A percentile compares a stretch with the other conserved stretches of the same genome.
Evolutionary conservation across 2,329 filamentous ascomycete genomes (phyloP).

Genomic region (Phialemonium atrogriseum): DNA sequence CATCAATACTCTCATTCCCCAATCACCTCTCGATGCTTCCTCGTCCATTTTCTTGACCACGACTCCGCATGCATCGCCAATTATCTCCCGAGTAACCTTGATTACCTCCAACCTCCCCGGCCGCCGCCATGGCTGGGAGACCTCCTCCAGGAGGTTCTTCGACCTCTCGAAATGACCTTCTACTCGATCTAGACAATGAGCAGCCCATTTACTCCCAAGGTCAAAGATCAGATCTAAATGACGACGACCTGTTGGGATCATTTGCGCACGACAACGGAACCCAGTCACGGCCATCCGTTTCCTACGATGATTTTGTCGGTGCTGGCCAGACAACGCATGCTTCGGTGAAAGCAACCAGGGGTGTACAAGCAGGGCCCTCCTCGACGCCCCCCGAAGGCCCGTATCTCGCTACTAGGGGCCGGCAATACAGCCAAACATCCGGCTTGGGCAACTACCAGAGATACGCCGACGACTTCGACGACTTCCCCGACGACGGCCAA

Average conservation of each 20-base stretch:
- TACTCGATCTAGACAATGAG: conserved; percentile 67
- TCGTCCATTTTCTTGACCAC: no score
- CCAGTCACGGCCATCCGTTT: conserved; percentile 71
- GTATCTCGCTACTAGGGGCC: conserved; percentile 30
- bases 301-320: conserved; percentile 92
- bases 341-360: conserved; percentile 23
- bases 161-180: conserved; percentile 47
- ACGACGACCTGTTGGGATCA: conserved; percentile 69
- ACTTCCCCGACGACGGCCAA: conserved; percentile 68
- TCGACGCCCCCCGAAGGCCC: conserved; percentile 25
- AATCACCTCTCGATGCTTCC: conserved; percentile 1
- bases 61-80: conserved; percentile 23
- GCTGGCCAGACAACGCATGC: conserved; percentile 44
- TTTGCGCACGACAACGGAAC: conserved; percentile 62
- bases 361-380: conserved; percentile 2
- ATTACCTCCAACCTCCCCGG: conserved; percentile 17
- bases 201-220: conserved; percentile 66
- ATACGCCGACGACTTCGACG: conserved; percentile 83
- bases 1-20: no score
- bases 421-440: conserved; percentile 65
- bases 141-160: conserved; percentile 43
- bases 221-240: conserved; percentile 58
- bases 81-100: conserved; percentile 15
- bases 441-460: conserved; percentile 82
- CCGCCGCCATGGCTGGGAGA: conserved; percentile 54